Evolutionary conservation across 148 eudicot genomes (phyloP).

Genomic region (Camellia granthamiana): DNA sequence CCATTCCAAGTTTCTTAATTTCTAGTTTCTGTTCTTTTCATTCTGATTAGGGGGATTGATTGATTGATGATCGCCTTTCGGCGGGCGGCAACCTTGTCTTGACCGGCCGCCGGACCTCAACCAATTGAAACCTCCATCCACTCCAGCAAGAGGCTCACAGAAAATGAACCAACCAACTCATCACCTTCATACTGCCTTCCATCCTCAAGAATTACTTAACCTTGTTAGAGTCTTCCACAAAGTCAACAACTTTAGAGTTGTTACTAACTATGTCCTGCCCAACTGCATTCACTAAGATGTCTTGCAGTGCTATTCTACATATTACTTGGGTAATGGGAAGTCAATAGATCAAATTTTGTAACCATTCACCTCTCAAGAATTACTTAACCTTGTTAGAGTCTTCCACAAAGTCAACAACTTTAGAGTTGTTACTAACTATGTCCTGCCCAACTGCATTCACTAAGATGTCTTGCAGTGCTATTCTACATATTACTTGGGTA

Average conservation of each 20-base stretch:
- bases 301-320: constrained; percentile 26
- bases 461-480: constrained; percentile 26
- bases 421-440: constrained; percentile 20
- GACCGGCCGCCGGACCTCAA: too few relatives aligned
- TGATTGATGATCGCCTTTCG: too few relatives aligned
- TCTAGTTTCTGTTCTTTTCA: too few relatives aligned
- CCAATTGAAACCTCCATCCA: too few relatives aligned
- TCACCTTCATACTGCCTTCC: constrained; percentile 23
- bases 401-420: constrained; percentile 25
- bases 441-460: constrained; percentile 23
- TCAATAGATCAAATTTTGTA: constrained; percentile 22
- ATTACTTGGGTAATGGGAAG: constrained; percentile 25
- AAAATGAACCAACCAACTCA: constrained; percentile 17
- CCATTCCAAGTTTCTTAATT: too few relatives aligned
- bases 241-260: constrained; percentile 28
- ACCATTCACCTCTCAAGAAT: constrained; percentile 24
- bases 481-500: constrained; percentile 26
- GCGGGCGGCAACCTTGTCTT: too few relatives aligned
- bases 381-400: constrained; percentile 23
- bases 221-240: constrained; percentile 19
- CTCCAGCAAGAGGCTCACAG: too few relatives aligned
- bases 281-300: constrained; percentile 26
- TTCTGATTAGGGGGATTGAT: too few relatives aligned
- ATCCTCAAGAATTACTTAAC: constrained; percentile 24
- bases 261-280: constrained; percentile 18